Conservation (phyloP, 106 monocot species). For the Acorus gramineus region DNA sequence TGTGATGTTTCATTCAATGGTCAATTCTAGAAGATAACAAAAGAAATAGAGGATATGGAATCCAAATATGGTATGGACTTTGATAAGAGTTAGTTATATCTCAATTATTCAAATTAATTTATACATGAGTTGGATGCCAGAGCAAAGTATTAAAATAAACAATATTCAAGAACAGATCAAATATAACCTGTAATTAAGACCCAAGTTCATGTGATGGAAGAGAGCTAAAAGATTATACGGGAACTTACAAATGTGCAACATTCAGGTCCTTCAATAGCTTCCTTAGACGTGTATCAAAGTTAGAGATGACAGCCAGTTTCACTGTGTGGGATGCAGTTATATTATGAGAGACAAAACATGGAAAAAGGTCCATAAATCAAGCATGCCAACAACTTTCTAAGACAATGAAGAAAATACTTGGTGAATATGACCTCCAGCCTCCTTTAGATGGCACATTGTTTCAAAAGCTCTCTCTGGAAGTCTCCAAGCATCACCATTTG, state of each 20-base stretch:
- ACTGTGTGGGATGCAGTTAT: conserved; percentile 33
- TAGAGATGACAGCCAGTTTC: conserved; percentile 92
- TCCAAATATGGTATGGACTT: too few relatives aligned
- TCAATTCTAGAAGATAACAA: too few relatives aligned
- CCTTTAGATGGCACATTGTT: conserved; percentile 44
- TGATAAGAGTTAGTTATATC: too few relatives aligned
- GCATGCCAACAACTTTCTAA: background rate
- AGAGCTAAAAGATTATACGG: background rate
- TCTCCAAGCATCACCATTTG: conserved; percentile 78
- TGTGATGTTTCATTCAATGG: too few relatives aligned
- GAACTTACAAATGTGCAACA: conserved; percentile 74
- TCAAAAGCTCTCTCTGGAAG: conserved; percentile 63
- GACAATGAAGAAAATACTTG: conserved; percentile 5
- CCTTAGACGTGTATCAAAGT: conserved; percentile 77
- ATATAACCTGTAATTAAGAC: background rate
- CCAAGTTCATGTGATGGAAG: background rate
- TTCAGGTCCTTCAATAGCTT: conserved; percentile 79
- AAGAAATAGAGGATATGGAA: too few relatives aligned
- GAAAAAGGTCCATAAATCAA: background rate
- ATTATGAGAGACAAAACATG: background rate
- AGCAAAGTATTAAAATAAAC: too few relatives aligned
- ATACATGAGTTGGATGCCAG: too few relatives aligned
- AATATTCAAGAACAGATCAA: too few relatives aligned
- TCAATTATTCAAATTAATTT: too few relatives aligned
- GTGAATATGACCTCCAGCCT: conserved; percentile 65